Base-by-base conservation (phyloP, 768 basidiomycete genomes). In the Tulasnella sp. region DNA sequence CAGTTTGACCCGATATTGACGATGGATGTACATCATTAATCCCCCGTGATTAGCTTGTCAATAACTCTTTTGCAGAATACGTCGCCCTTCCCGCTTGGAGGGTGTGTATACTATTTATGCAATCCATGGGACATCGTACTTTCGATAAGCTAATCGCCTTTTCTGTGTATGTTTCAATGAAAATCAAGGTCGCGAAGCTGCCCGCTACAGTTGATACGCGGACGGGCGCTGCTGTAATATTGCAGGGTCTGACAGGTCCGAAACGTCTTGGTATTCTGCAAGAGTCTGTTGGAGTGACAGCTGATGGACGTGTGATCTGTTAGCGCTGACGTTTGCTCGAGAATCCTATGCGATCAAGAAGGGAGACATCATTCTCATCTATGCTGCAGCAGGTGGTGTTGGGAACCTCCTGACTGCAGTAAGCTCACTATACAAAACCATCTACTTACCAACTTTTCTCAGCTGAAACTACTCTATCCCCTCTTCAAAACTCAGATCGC, bases 341-440 rank as follows among this genome's bases (percentile, higher is more conserved):
- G 94, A 99, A 69, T 82, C 91, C 7, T 88, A 97, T 70, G 72
- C 82, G 45, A 86, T 93, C 59, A 78, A 92, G 69, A 79, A 78
- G 65, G 85, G 80, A 1, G 91, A 94, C 66, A 78, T 74, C 49
- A 81, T 93, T 57, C 77, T 94, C 50, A 78, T 97, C 1, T 89
- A 96, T 68, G 93, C 94, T 30, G 79, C 94, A 31, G 92, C 94
- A 0, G 94, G 94, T 30, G 92, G 93, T 10, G 76, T 96, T 9
- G 94, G 77, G 1, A 63, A 72, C 2, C 55, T 71, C 25, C 67
- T 75, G 15, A 68, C 67, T 52, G 74, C 74, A 65, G 68, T 74
- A 61, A 54, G 65, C 53, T 43, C 46, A 24, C 25, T 54, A n/a
- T n/a, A n/a, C n/a, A n/a, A n/a, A n/a, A n/a, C n/a, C n/a, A n/a